Conservation (phyloP, 352 stramenopile species). For the Sclerospora graminicola region DNA sequence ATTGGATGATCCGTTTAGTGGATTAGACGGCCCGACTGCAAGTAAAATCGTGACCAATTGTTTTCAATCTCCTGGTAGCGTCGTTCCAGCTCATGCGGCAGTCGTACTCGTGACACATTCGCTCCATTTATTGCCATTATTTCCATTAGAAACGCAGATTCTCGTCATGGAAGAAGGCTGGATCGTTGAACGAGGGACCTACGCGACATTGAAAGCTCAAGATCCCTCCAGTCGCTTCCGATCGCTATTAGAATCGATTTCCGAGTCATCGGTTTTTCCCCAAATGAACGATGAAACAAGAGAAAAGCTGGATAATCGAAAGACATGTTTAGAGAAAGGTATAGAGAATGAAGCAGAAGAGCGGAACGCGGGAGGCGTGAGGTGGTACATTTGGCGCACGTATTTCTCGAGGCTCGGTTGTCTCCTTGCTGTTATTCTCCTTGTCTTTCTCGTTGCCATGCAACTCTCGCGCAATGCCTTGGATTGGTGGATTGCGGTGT, state of each 20-base stretch:
- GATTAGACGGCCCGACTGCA: slow-evolving; percentile 59
- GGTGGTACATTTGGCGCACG: slow-evolving; percentile 2
- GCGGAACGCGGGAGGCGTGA: slow-evolving; percentile 44
- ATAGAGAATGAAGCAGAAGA: slow-evolving; percentile 35
- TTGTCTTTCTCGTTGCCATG: too few relatives aligned
- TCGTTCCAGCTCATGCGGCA: slow-evolving; percentile 38
- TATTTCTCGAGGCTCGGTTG: too few relatives aligned
- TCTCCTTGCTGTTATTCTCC: too few relatives aligned
- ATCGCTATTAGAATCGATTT: slow-evolving; percentile 13
- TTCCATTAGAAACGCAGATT: slow-evolving; percentile 29
- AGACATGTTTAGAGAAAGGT: slow-evolving; percentile 2
- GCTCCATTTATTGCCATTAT: slow-evolving; percentile 49
- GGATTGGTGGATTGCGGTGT: too few relatives aligned
- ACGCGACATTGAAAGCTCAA: slow-evolving; percentile 13
- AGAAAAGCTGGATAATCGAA: neutral
- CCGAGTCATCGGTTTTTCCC: neutral
- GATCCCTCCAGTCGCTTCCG: slow-evolving; percentile 18
- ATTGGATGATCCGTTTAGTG: slow-evolving; percentile 85
- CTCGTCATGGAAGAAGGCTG: slow-evolving; percentile 48
- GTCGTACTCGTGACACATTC: slow-evolving; percentile 76
- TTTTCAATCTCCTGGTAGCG: slow-evolving; percentile 23
- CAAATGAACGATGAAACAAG: neutral
- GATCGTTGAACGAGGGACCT: slow-evolving; percentile 37
- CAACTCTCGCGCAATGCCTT: too few relatives aligned
- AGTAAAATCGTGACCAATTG: slow-evolving; percentile 36